phyloP scores from a whole-genome alignment of 192 early-diverging fungal genomes.

The Backusella tarrabulga region DNA sequence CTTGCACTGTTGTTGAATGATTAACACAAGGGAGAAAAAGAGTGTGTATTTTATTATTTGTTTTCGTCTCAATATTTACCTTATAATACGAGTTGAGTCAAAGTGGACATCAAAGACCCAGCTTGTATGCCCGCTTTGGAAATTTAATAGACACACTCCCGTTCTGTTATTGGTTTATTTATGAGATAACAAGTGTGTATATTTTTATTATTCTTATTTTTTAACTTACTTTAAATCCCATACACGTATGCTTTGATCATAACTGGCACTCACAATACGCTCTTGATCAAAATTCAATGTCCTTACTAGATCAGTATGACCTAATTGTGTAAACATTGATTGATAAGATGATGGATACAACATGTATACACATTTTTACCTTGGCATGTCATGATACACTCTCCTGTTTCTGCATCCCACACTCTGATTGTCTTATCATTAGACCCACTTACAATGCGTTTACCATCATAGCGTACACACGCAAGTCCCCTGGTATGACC shows the following conservation, averaged over 20 bases:
- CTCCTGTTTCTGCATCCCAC: constrained; percentile 64
- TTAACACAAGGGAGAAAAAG: constrained; percentile 12
- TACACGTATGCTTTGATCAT: constrained; percentile 93
- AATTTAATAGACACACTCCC: constrained; percentile 75
- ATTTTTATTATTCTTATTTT: not conserved
- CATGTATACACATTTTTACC: constrained; percentile 25
- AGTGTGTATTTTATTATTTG: not conserved
- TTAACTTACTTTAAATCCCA: constrained; percentile 74
- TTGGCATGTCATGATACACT: constrained; percentile 50
- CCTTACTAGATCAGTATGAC: constrained; percentile 77
- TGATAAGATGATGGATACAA: not conserved
- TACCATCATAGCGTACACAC: constrained; percentile 87
- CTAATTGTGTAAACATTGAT: not conserved
- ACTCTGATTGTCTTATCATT: constrained; percentile 79
- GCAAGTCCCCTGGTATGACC: constrained; percentile 88
- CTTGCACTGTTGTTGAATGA: constrained; percentile 34
- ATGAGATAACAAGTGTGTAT: not conserved
- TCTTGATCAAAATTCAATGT: constrained; percentile 85
- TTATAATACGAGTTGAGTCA: constrained; percentile 75
- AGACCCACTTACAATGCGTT: constrained; percentile 78
- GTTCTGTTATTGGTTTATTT: constrained; percentile 30
- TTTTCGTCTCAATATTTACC: constrained; percentile 34
- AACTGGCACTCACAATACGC: constrained; percentile 77
- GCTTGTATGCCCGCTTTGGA: constrained; percentile 78
- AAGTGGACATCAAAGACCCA: constrained; percentile 98